Evolutionary conservation across 2,329 filamentous ascomycete species (phyloP).

Genomic region (Xylaria hypoxylon): DNA sequence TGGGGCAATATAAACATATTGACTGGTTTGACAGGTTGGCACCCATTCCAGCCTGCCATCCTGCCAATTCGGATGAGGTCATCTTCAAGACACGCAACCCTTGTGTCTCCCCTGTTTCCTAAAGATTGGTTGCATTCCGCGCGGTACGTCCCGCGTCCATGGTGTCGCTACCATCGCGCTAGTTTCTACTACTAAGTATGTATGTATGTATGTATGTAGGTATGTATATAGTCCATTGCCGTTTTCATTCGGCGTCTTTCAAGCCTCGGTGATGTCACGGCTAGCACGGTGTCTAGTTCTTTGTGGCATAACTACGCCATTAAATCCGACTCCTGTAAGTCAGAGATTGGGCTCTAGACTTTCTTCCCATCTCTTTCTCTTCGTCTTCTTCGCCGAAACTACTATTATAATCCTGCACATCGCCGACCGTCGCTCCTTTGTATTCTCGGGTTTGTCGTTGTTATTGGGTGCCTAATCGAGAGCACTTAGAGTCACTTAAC

Average conservation of each 20-base stretch:
- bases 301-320: conserved; percentile 36
- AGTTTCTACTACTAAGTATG: conserved; percentile 14
- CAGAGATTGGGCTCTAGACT: background rate
- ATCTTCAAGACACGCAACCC: conserved; percentile 15
- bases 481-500: background rate
- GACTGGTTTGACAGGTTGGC: conserved; percentile 34
- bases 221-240: conserved; percentile 5
- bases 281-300: conserved; percentile 31
- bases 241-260: conserved; percentile 34
- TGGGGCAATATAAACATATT: conserved; percentile 41
- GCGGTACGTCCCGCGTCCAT: conserved; percentile 19
- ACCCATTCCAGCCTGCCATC: conserved; percentile 25
- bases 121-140: conserved; percentile 31
- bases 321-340: background rate
- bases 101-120: conserved; percentile 16
- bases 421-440: conserved; percentile 27
- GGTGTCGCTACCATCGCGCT: background rate
- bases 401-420: background rate
- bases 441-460: conserved; percentile 18
- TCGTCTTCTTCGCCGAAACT: background rate
- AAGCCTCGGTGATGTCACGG: conserved; percentile 16
- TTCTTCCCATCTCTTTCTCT: conserved; percentile 13
- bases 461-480: background rate
- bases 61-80: conserved; percentile 35
- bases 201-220: background rate